These are phyloP conservation scores for Phialophora verrucosa DNA, from an alignment of 2,329 filamentous ascomycete genomes.

Conservation along the genomic window DNA sequence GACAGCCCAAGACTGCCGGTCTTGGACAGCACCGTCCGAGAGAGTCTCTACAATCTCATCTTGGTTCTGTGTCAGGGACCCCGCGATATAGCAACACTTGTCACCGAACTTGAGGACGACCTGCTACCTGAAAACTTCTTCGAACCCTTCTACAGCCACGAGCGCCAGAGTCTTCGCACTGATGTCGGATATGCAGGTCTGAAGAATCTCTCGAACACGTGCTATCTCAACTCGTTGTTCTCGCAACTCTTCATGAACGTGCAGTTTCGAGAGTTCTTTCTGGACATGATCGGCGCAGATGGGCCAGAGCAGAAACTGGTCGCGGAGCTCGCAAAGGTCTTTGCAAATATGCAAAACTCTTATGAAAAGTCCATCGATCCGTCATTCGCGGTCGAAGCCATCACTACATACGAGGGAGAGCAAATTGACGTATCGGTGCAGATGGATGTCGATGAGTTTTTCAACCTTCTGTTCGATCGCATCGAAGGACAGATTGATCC, in stretches of 20 bases:
- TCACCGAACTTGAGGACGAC: conserved; percentile 33
- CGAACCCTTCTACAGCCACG: conserved; percentile 26
- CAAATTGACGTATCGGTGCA: conserved; percentile 86
- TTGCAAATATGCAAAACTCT: conserved; percentile 84
- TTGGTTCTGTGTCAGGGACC: conserved; percentile 60
- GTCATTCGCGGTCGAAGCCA: conserved; percentile 70
- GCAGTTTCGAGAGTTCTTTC: conserved; percentile 82
- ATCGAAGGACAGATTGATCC: conserved; percentile 81
- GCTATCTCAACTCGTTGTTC: conserved; percentile 93
- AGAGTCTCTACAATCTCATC: conserved; percentile 66
- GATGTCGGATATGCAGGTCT: conserved; percentile 84
- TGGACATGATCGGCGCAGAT: conserved; percentile 63
- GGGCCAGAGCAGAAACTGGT: conserved; percentile 70
- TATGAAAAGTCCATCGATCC: conserved; percentile 76
- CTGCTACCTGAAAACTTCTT: conserved; percentile 36
- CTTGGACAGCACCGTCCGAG: conserved; percentile 62
- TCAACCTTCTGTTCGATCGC: conserved; percentile 88
- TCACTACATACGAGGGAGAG: conserved; percentile 81
- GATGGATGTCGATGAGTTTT: conserved; percentile 99
- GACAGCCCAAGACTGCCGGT: conserved; percentile 51
- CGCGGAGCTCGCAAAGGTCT: conserved; percentile 77
- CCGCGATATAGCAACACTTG: conserved; percentile 50
- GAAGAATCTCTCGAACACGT: conserved; percentile 92
- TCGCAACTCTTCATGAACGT: conserved; percentile 97
- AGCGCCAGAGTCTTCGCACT: conserved; percentile 62